Percentiles rank a stretch among this genome's conserved stretches.
These are phyloP conservation scores for Seiridium unicorne DNA, from an alignment of 2,329 filamentous ascomycete species.

Conservation along the genomic window DNA sequence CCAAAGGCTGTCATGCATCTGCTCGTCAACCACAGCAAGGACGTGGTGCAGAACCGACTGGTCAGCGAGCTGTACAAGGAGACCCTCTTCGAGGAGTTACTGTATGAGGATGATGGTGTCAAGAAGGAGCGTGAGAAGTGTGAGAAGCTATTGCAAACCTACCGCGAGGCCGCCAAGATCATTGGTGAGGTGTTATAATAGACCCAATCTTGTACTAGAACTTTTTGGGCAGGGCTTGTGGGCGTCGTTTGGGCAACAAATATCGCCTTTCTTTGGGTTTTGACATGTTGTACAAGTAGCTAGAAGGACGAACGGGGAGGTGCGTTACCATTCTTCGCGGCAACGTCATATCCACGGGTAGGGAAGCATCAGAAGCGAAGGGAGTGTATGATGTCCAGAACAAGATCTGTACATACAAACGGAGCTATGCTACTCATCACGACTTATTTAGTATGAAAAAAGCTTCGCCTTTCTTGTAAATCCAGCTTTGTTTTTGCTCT, in stretches of 20 bases:
- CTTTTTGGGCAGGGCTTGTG: not conserved
- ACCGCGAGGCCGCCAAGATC: slow-evolving; percentile 97
- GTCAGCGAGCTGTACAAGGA: slow-evolving; percentile 97
- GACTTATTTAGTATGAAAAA: not conserved
- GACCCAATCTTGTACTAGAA: slow-evolving; percentile 2
- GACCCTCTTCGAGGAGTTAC: slow-evolving; percentile 81
- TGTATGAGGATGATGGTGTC: slow-evolving; percentile 96
- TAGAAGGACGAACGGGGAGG: not conserved
- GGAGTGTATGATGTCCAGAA: not conserved
- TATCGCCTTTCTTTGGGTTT: not conserved
- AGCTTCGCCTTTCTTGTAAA: slow-evolving; percentile 4
- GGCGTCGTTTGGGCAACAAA: not conserved
- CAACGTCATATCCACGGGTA: not conserved
- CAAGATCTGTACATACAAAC: slow-evolving; percentile 11
- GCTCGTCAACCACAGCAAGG: slow-evolving; percentile 96
- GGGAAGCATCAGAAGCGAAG: not conserved
- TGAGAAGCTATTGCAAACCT: slow-evolving; percentile 91
- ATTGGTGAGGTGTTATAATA: slow-evolving; percentile 87
- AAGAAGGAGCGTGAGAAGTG: slow-evolving; percentile 99
- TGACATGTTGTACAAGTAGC: slow-evolving; percentile 2
- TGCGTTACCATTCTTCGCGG: not conserved
- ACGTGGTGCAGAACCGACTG: slow-evolving; percentile 94
- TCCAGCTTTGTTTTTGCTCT: not conserved
- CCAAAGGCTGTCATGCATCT: slow-evolving; percentile 99
- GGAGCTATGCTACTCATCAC: slow-evolving; percentile 6